Evolutionary conservation across 1,284 basidiomycete genomes (phyloP).

Genomic region (Pyrrhoderma noxium): DNA sequence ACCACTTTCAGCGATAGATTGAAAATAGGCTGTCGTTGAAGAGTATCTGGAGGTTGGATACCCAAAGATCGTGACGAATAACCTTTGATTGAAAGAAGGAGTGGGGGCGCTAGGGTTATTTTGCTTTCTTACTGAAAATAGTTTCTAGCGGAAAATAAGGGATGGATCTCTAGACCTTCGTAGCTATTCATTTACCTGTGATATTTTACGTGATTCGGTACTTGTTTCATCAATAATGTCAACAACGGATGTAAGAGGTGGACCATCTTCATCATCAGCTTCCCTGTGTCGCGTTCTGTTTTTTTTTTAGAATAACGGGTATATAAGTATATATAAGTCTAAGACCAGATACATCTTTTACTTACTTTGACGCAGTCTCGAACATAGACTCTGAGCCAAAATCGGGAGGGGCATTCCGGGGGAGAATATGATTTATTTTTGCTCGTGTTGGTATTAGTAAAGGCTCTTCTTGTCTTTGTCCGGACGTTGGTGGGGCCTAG

Average conservation of each 20-base stretch:
- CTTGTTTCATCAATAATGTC: slow-evolving; percentile 59
- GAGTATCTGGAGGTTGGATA: slow-evolving; percentile 69
- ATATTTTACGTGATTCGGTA: slow-evolving; percentile 34
- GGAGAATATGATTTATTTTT: slow-evolving; percentile 60
- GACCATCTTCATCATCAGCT: slow-evolving; percentile 64
- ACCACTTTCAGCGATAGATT: slow-evolving; percentile 44
- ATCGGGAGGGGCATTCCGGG: slow-evolving; percentile 53
- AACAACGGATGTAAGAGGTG: slow-evolving; percentile 59
- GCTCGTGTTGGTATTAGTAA: slow-evolving; percentile 69
- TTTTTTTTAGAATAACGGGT: slow-evolving; percentile 4
- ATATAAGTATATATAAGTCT: background rate
- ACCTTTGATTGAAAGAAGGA: slow-evolving; percentile 28
- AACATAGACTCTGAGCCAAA: slow-evolving; percentile 80
- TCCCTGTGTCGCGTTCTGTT: slow-evolving; percentile 44
- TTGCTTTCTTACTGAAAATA: slow-evolving; percentile 22
- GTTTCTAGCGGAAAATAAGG: slow-evolving; percentile 6
- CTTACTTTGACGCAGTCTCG: slow-evolving; percentile 50
- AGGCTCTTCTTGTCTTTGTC: slow-evolving; percentile 56
- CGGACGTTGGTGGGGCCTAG: slow-evolving; percentile 49
- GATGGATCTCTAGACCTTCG: too few relatives aligned
- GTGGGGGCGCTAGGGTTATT: slow-evolving; percentile 29
- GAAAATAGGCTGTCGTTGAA: slow-evolving; percentile 63
- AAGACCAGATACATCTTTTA: slow-evolving; percentile 20
- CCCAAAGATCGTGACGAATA: slow-evolving; percentile 67
- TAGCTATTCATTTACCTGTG: slow-evolving; percentile 30